Conservation (phyloP, 2,329 filamentous ascomycete genomes). For the Sarocladium strictum region DNA sequence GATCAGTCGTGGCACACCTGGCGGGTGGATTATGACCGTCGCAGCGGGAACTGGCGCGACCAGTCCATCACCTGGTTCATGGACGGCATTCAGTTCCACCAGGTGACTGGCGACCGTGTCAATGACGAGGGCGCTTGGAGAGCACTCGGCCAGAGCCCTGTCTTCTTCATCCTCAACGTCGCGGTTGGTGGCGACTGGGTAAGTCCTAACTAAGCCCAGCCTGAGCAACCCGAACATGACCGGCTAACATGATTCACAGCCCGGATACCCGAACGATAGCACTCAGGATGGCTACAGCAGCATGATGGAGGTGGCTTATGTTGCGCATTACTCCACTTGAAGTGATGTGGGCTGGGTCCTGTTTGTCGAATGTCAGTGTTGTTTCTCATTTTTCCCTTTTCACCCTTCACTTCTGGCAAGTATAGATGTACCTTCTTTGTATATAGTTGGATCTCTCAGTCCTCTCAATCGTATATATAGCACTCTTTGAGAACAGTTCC, state of each 20-base stretch:
- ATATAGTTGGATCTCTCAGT: background rate
- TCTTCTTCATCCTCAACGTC: slow-evolving; percentile 46
- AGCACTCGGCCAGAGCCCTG: slow-evolving; percentile 38
- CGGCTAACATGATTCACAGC: slow-evolving; percentile 21
- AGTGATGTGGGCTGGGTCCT: background rate
- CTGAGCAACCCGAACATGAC: rapidly evolving
- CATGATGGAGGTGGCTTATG: slow-evolving; percentile 20
- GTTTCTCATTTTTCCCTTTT: background rate
- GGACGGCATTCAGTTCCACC: slow-evolving; percentile 35
- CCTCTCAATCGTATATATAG: background rate
- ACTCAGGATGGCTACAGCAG: slow-evolving; percentile 30
- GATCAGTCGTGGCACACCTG: slow-evolving; percentile 38
- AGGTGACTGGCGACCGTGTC: slow-evolving; percentile 35
- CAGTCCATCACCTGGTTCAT: slow-evolving; percentile 43
- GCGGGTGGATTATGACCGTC: slow-evolving; percentile 41
- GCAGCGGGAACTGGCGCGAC: slow-evolving; percentile 32
- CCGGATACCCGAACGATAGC: slow-evolving; percentile 33
- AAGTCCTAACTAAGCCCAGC: slow-evolving; percentile 19
- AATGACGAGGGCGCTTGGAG: slow-evolving; percentile 38
- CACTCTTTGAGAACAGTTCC: background rate
- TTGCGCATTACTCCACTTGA: slow-evolving; percentile 16
- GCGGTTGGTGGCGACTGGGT: slow-evolving; percentile 46
- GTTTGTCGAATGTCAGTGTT: background rate
- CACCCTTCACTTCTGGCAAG: background rate
- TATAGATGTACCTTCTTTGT: slow-evolving; percentile 4